A percentile compares a stretch with the other conserved stretches of the same genome.
Evolutionary conservation across 164 flowering plant genomes (phyloP).

Genomic region (Magnolia officinalis): DNA sequence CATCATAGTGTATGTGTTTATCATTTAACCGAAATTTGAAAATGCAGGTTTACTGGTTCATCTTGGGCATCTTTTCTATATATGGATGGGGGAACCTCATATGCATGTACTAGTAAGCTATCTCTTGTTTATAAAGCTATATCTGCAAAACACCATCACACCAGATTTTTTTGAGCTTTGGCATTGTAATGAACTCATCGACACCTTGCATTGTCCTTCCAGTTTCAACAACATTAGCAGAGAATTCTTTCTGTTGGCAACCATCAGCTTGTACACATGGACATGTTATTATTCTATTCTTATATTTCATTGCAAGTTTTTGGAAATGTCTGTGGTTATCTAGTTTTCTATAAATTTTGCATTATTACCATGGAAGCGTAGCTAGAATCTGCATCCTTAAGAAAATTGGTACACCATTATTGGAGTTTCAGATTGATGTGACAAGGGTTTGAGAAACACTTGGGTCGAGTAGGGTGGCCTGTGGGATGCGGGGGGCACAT

Average conservation of each 20-base stretch:
- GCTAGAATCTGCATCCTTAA: neutral
- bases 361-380: neutral
- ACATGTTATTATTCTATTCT: conserved; percentile 40
- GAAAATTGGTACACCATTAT: neutral
- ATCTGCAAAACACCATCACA: neutral
- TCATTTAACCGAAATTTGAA: no score
- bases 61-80: conserved; percentile 74
- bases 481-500: no score
- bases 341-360: neutral
- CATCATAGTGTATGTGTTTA: no score
- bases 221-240: conserved; percentile 69
- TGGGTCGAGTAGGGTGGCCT: no score
- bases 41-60: conserved; percentile 79
- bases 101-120: conserved; percentile 64
- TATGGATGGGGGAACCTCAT: conserved; percentile 84
- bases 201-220: conserved; percentile 24
- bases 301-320: neutral
- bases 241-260: conserved; percentile 77
- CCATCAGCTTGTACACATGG: conserved; percentile 61
- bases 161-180: no score
- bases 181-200: neutral
- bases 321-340: neutral
- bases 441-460: neutral
- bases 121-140: neutral
- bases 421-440: neutral